A percentile compares a stretch with the other conserved stretches of the same genome.
These are phyloP conservation scores for Plasmopara halstedii DNA, from an alignment of 352 stramenopile genomes.

Conservation along the genomic window DNA sequence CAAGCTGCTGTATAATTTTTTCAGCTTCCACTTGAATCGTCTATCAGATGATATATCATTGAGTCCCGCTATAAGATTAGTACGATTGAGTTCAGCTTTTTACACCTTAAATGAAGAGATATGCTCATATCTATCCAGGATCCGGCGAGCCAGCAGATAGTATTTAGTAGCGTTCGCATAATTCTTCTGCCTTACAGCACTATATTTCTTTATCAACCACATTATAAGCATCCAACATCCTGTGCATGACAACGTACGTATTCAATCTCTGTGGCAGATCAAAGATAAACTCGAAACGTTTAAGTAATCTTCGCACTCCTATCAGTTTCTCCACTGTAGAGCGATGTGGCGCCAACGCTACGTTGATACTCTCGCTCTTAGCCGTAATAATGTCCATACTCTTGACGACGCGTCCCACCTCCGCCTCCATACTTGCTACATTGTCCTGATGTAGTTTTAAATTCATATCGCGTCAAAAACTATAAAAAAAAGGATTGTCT, in stretches of 20 bases:
- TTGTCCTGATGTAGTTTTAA: too few species aligned
- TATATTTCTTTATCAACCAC: constrained; percentile 9
- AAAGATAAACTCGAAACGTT: constrained; percentile 96
- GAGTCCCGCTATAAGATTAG: not conserved
- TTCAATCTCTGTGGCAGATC: constrained; percentile 90
- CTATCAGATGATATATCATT: constrained; percentile 14
- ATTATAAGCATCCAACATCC: not conserved
- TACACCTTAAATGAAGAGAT: constrained; percentile 82
- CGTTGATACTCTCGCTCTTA: constrained; percentile 84
- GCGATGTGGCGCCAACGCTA: constrained; percentile 70
- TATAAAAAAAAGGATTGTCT: too few species aligned
- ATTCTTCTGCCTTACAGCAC: constrained; percentile 82
- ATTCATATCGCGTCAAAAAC: too few species aligned
- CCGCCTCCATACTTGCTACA: constrained; percentile 86
- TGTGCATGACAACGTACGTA: constrained; percentile 18
- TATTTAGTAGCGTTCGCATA: constrained; percentile 84
- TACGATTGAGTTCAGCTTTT: not conserved
- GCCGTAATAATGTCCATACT: constrained; percentile 87
- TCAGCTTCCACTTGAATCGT: constrained; percentile 83
- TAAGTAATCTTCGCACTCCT: constrained; percentile 91
- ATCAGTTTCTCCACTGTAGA: constrained; percentile 96
- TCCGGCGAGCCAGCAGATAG: constrained; percentile 77
- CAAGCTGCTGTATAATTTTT: constrained; percentile 76
- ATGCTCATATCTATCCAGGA: constrained; percentile 82
- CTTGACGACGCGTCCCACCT: constrained; percentile 78